Base-by-base conservation (phyloP, 23 red algal species). In the Cyanidiococcus yangmingshanensis region DNA sequence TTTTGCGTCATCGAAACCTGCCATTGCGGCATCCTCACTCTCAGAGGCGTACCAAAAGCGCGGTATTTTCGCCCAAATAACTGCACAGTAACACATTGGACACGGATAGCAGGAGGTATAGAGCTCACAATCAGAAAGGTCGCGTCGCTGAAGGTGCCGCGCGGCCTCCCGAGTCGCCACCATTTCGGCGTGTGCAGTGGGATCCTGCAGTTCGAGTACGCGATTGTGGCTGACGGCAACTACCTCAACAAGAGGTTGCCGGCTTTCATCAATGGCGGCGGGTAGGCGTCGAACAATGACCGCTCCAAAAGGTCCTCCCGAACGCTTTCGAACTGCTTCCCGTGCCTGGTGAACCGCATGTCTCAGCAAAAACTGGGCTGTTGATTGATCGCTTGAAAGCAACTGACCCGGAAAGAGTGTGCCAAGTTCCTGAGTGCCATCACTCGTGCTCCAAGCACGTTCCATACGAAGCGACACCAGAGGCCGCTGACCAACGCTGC, bases 251-350 rank as follows among this genome's bases (percentile, higher is more conserved):
- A 32, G 7, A 12, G 7, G n/a, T 7, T 71, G 3, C 3, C 63
- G 12, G 32, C 63, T 35, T 27, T 35, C 3, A 12, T 25, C 21
- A 15, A n/a, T 15, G 7, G 63, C 7, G 1, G 83, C 87, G 68
- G 58, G 77, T 26, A 54, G 25, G 0, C 36, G 25, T 18, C 77
- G 76, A 3, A 83, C 76, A 25, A 96, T 78, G 2, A 90, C 58
- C 37, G 91, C 91, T 39, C 91, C 91, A 68, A 96, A 96, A 34
- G 91, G 91, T 0, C 91, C 91, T 34, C 91, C 91, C 31, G 89
- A 75, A 1, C 80, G 67, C 27, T 68, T 27, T 2, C 35, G 26
- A 3, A 95, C 86, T 12, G 85, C 90, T 87, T 35, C 16, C 3
- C 63, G 32, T 29, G 63, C 63, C 12, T 17, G n/a, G 3, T 71